These are phyloP conservation scores for Verticillium isaacii DNA, from an alignment of 2,329 filamentous ascomycete species.

Conservation along the genomic window DNA sequence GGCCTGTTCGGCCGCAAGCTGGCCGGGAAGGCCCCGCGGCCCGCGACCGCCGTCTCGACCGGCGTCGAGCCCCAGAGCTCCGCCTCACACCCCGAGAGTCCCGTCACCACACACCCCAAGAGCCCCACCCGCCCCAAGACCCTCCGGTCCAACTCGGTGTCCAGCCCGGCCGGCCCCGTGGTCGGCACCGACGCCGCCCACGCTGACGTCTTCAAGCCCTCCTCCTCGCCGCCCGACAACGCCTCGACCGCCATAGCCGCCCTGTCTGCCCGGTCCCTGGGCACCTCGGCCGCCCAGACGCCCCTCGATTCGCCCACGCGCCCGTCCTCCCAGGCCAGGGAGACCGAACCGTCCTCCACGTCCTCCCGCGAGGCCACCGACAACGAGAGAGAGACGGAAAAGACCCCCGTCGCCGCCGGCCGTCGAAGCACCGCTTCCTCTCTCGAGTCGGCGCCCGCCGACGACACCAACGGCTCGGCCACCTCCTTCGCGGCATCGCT, in stretches of 20 bases:
- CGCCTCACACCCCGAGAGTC: no score
- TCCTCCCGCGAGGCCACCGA: constrained; percentile 40
- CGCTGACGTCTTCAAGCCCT: constrained; percentile 58
- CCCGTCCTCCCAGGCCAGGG: constrained; percentile 31
- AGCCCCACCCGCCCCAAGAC: constrained; percentile 19
- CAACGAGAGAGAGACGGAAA: constrained; percentile 28
- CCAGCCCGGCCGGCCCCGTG: constrained; percentile 56
- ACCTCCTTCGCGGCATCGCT: constrained; percentile 4
- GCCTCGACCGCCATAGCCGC: constrained; percentile 64
- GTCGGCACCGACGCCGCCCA: constrained; percentile 64
- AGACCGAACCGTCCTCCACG: constrained; percentile 34
- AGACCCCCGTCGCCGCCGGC: constrained; percentile 18
- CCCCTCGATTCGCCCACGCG: constrained; percentile 28
- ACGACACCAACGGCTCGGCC: constrained; percentile 21
- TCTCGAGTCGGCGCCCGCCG: constrained; percentile 20
- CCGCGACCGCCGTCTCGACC: constrained; percentile 33
- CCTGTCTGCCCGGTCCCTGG: constrained; percentile 57
- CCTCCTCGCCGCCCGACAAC: constrained; percentile 51
- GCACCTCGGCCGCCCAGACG: constrained; percentile 45
- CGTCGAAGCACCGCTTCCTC: constrained; percentile 36
- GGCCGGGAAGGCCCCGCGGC: constrained; percentile 32
- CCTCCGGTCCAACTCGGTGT: constrained; percentile 53
- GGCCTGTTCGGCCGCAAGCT: constrained; percentile 48
- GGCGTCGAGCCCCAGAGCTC: constrained; percentile 31
- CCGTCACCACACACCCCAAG: constrained; percentile 15